These are phyloP conservation scores for Leishmania mexicana DNA, from an alignment of 208 protist genomes.

Conservation along the genomic window DNA sequence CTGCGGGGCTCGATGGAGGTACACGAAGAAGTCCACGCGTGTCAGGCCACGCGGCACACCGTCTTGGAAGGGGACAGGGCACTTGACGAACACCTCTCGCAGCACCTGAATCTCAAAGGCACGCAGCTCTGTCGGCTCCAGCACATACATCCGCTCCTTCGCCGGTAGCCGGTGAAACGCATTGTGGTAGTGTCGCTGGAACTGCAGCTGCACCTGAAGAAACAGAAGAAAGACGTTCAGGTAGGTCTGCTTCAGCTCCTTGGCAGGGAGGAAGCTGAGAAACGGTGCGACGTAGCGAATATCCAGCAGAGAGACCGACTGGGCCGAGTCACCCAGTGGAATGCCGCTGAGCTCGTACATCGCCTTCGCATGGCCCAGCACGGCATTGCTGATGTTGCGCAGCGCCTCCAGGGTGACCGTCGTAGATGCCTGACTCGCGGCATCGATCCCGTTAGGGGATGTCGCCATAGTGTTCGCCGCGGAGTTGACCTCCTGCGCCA, in stretches of 20 bases:
- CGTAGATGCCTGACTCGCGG: neutral
- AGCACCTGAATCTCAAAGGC: constrained; percentile 50
- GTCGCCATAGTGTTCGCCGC: neutral
- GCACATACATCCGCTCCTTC: constrained; percentile 39
- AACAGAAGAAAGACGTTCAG: constrained; percentile 68
- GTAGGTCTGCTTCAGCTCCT: constrained; percentile 56
- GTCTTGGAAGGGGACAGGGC: constrained; percentile 44
- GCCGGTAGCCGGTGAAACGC: constrained; percentile 33
- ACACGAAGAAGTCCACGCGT: constrained; percentile 66
- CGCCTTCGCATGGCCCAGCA: constrained; percentile 50
- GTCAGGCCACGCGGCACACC: constrained; percentile 52
- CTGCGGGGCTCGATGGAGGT: constrained; percentile 61
- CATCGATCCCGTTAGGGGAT: constrained; percentile 5
- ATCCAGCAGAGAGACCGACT: constrained; percentile 39
- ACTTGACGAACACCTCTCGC: constrained; percentile 63
- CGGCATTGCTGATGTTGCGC: constrained; percentile 36
- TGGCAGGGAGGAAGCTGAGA: constrained; percentile 58
- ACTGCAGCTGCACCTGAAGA: constrained; percentile 75
- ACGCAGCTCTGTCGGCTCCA: constrained; percentile 46
- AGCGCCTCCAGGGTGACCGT: constrained; percentile 20
- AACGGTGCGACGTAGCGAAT: constrained; percentile 79
- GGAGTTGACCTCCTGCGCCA: constrained; percentile 32
- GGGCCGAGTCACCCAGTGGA: constrained; percentile 25
- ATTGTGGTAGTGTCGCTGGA: constrained; percentile 40
- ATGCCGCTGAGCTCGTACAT: constrained; percentile 73